Percentiles rank a stretch among this genome's conserved stretches.
Conservation (phyloP, 2,329 filamentous ascomycete species). For the Hirsutella rhossiliensis region DNA sequence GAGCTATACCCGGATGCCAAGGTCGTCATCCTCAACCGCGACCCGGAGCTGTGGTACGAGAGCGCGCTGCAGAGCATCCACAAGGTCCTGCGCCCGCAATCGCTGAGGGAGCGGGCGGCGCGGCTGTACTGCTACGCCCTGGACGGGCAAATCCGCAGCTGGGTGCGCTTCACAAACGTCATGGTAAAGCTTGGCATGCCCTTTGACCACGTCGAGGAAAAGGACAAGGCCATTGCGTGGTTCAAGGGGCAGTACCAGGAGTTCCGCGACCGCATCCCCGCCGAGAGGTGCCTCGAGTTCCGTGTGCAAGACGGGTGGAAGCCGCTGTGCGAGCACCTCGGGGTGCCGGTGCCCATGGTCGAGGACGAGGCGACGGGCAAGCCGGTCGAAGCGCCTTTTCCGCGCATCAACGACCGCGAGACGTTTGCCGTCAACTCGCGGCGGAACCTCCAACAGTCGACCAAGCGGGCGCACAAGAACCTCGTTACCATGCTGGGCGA, state of each 20-base stretch:
- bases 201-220: constrained; percentile 19
- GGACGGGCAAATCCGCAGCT: constrained; percentile 11
- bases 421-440: constrained; percentile 9
- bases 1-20: constrained; percentile 22
- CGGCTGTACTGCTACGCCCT: constrained; percentile 17
- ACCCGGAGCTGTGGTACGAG: constrained; percentile 25
- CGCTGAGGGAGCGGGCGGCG: constrained; percentile 4
- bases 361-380: constrained; percentile 17
- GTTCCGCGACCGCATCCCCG: constrained; percentile 19
- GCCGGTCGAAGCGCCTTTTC: constrained; percentile 19
- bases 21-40: constrained; percentile 25
- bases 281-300: constrained; percentile 24
- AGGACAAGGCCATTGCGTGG: constrained; percentile 23
- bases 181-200: constrained; percentile 13
- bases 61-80: constrained; percentile 15
- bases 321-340: constrained; percentile 28
- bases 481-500: constrained; percentile 11
- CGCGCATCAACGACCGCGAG: constrained; percentile 18
- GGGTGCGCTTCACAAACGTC: constrained; percentile 14
- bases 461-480: constrained; percentile 12
- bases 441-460: constrained; percentile 4
- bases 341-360: constrained; percentile 21
- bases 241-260: constrained; percentile 24
- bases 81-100: constrained; percentile 3
- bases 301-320: constrained; percentile 25